These are phyloP conservation scores for Aspergillus aculeatinus DNA, from an alignment of 2,329 filamentous ascomycete genomes.

Conservation along the genomic window DNA sequence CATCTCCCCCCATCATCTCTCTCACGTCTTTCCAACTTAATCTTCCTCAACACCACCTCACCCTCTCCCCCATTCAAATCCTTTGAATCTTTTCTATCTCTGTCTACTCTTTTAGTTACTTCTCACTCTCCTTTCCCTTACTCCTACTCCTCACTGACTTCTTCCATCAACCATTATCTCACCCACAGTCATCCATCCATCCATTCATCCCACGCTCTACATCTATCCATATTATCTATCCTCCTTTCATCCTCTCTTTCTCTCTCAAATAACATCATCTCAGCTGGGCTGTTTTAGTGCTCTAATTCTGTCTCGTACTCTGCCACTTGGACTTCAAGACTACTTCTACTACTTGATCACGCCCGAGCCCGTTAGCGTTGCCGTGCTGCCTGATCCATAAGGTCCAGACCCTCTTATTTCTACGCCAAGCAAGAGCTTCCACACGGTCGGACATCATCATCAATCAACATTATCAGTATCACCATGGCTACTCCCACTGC, in stretches of 20 bases:
- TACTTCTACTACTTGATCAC: not conserved
- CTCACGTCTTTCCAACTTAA: conserved; percentile 15
- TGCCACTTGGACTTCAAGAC: not conserved
- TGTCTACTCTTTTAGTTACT: not conserved
- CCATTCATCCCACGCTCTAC: not conserved
- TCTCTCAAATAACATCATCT: not conserved
- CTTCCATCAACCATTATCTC: not conserved
- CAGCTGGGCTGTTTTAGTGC: not conserved
- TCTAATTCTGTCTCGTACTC: not conserved
- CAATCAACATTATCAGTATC: conserved; percentile 4
- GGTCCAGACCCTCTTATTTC: too few relatives aligned
- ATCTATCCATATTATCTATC: conserved; percentile 14
- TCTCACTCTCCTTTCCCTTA: not conserved
- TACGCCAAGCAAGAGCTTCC: not conserved
- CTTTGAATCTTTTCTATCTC: not conserved
- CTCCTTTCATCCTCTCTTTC: not conserved
- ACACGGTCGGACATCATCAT: not conserved
- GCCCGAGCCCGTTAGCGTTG: not conserved
- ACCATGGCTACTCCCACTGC: conserved; percentile 42
- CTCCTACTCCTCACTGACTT: not conserved
- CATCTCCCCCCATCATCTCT: conserved; percentile 13
- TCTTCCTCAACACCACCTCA: not conserved
- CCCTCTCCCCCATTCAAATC: too few relatives aligned
- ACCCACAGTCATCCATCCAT: not conserved
- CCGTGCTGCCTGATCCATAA: not conserved